Evolutionary conservation across 208 protist genomes (phyloP), one percentile per base, ranked within the genome.

Genomic region (Angomonas ambiguus): DNA sequence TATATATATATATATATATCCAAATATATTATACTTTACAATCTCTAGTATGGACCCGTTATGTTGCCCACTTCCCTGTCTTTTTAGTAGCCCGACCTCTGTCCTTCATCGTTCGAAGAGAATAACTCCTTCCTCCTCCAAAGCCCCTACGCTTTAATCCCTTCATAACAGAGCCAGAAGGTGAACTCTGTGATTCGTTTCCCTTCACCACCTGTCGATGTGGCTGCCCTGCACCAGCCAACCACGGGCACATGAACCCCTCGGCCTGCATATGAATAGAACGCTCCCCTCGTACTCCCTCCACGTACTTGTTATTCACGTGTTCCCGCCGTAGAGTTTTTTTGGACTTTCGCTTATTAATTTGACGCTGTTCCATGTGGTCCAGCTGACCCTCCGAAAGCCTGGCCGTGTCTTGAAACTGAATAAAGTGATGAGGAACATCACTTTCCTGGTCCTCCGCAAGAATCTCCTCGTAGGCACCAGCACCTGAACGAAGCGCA

Each of bases 211-310:
- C 70, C 30, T 31, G 49, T 13, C 79, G 68, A 22, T 62, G 51
- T 2, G 61, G 66, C 48, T 71, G 81, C 16, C 74, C 69, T 20
- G 57, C 71, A n/a, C 67, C 70, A 18, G 72, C 83, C 20, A 96
- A 35, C 87, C 88, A 94, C 4, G 91, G 91, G 60, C 85, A 93
- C 87, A 96, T 94, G 69, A 89, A 96, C 1, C 91, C 88, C 62
- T 96, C 80, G 13, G 91, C 91, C 20, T 92, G 85, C 78, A 96
- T 65, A 51, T 92, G 83, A 5, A 96, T 57, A 0, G 85, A 90
- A 32, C 91, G 78, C 48, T 83, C 70, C 71, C 94, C 93, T 1
- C 87, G 79, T 33, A 64, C 73, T 42, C 67, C 62, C 34, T 79
- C 72, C 10, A 96, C 58, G 66, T 94, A 96, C 69, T 93, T 94